Percentiles rank a stretch among this genome's conserved stretches.
Conservation (phyloP, 31 red algal genomes). For the Asparagopsis taxiformis region DNA sequence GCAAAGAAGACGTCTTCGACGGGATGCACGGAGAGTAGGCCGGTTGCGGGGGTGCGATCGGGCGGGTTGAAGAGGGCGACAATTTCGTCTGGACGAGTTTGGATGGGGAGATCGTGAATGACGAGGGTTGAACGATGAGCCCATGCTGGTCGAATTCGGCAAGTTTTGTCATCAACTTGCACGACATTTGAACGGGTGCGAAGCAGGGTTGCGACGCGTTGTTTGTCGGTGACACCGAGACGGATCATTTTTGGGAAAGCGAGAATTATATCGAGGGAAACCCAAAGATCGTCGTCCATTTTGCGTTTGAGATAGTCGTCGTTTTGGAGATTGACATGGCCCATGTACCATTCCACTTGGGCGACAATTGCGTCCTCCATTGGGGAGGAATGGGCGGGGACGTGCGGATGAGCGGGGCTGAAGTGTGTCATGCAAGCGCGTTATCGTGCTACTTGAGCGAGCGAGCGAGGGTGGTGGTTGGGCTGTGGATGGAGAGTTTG, state of each 20-base stretch:
- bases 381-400: background rate
- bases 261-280: constrained; percentile 47
- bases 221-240: constrained; percentile 29
- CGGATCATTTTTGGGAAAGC: constrained; percentile 69
- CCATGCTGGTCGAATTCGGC: constrained; percentile 40
- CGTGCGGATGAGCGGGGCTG: background rate
- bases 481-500: too few species aligned
- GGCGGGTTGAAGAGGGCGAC: background rate
- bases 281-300: constrained; percentile 83
- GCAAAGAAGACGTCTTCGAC: background rate
- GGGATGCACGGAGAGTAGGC: constrained; percentile 6
- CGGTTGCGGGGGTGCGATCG: background rate
- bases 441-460: background rate
- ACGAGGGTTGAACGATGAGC: constrained; percentile 18
- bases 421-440: background rate
- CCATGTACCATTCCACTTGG: constrained; percentile 93
- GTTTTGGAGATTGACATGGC: constrained; percentile 67
- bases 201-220: constrained; percentile 21
- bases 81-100: constrained; percentile 7
- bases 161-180: constrained; percentile 17
- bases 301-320: constrained; percentile 76
- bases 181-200: constrained; percentile 11
- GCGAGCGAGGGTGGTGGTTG: background rate
- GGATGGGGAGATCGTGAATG: background rate
- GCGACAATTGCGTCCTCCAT: constrained; percentile 70